Conservation (phyloP, 768 basidiomycete species). For the Floccularia luteovirens region DNA sequence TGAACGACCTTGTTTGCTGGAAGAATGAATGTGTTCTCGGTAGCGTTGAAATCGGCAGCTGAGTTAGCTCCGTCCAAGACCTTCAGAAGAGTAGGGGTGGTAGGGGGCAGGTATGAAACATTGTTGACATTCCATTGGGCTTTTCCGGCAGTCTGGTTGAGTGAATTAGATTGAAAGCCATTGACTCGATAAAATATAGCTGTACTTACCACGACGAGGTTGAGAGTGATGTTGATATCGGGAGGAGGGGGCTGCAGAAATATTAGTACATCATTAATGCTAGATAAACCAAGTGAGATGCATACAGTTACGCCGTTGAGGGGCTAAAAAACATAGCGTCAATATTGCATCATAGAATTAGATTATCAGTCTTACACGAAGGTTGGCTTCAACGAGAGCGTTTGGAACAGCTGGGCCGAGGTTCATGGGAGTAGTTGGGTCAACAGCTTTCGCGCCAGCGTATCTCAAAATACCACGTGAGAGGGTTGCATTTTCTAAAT, state of each 20-base stretch:
- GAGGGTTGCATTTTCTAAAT: conserved; percentile 18
- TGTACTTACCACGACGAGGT: conserved; percentile 13
- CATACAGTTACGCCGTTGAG: conserved; percentile 5
- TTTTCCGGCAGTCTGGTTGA: conserved; percentile 11
- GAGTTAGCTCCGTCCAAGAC: conserved; percentile 24
- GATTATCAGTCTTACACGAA: conserved; percentile 3
- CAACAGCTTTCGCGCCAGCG: conserved; percentile 19
- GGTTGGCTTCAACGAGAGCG: conserved; percentile 3
- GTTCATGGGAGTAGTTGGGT: conserved; percentile 21
- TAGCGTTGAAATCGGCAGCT: conserved; percentile 18
- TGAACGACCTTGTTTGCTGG: conserved; percentile 29
- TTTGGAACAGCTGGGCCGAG: conserved; percentile 7
- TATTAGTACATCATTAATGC: conserved; percentile 5
- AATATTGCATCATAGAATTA: no score
- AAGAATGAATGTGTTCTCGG: conserved; percentile 30
- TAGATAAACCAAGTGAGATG: neutral
- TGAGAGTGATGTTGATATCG: conserved; percentile 17
- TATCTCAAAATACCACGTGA: conserved; percentile 25
- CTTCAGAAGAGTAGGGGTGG: conserved; percentile 19
- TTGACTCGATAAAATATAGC: neutral
- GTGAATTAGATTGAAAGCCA: neutral
- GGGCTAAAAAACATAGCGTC: conserved; percentile 5
- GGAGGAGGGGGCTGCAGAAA: conserved; percentile 13
- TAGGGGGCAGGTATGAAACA: conserved; percentile 20
- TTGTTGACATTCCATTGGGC: conserved; percentile 25